Evolutionary conservation across 805 yeast genomes (phyloP), one percentile per base, ranked within the genome.

Genomic region (Schizosaccharomyces japonicus): DNA sequence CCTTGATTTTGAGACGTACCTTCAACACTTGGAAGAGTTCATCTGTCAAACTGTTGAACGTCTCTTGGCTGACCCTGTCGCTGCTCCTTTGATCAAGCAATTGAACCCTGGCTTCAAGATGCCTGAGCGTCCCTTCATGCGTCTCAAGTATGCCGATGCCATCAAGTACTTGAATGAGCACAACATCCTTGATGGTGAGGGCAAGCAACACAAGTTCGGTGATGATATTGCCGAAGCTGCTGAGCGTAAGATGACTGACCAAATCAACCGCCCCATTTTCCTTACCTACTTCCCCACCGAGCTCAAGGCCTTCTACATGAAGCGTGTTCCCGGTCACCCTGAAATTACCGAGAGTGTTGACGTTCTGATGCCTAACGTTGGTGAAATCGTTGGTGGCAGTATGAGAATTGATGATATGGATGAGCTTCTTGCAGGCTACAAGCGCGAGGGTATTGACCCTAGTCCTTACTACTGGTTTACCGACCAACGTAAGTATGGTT

Each of bases 181-280:
- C 66, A 87, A 79, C 48, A 75, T 92, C 58, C 23, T 30, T 6
- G 33, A 29, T 10, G 13, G 25, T 3, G 76, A 77, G 58, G 95
- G 90, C 52, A 80, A 83, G 61, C 67, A 69, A 55, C 90, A 87
- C 77, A 74, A 79, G 66, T 90, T 90, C 56, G 99, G 99, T 63
- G 99, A 90, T 61, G 99, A 90, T 63, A 90, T 90, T 54, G 95
- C 96, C 51, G 99, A 90, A 68, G 98, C 98, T 49, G 98, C 95
- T 50, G 99, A 90, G 72, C 80, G 99, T 63, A 81, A 78, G 65
- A 90, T 90, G 99, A 83, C 94, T 30, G 99, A 90, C 63, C 73
- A 80, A 50, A 79, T 90, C 63, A 85, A 85, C 60, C 80, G 72
- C 53, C 99, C 99, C 54, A 85, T 90, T 56, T 71, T 90, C 56